A percentile compares a stretch with the other conserved stretches of the same genome.
These are phyloP conservation scores for Pythium brachiatum DNA, from an alignment of 352 stramenopile species.

Conservation along the genomic window DNA sequence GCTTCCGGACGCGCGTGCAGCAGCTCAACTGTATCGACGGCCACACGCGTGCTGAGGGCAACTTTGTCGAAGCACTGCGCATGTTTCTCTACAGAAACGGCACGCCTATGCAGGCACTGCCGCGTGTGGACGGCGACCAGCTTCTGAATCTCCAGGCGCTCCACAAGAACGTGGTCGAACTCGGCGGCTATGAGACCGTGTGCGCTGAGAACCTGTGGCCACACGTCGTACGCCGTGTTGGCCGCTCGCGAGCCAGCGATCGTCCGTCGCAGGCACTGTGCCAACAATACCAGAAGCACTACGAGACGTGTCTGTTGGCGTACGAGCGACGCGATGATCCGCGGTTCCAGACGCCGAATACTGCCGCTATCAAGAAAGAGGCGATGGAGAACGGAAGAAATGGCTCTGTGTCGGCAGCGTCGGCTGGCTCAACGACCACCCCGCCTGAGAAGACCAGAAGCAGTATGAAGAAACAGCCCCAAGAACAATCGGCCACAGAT, in stretches of 20 bases:
- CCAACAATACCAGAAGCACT: conserved; percentile 47
- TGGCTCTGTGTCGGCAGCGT: background rate
- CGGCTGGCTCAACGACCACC: conserved; percentile 31
- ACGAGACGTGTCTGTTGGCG: conserved; percentile 45
- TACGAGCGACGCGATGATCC: conserved; percentile 46
- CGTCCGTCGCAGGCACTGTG: conserved; percentile 50
- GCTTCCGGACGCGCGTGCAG: conserved; percentile 96
- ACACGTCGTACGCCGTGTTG: conserved; percentile 61
- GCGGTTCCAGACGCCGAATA: conserved; percentile 31
- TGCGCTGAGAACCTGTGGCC: conserved; percentile 37
- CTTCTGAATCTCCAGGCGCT: conserved; percentile 67
- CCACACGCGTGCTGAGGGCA: conserved; percentile 70
- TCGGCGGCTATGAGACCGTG: conserved; percentile 53
- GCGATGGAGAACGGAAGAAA: conserved; percentile 5
- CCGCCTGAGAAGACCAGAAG: conserved; percentile 47
- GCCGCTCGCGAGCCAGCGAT: conserved; percentile 46
- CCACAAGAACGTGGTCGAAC: conserved; percentile 57
- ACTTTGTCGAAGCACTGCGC: conserved; percentile 76
- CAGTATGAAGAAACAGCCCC: conserved; percentile 42
- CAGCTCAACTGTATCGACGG: conserved; percentile 91
- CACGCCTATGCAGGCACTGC: conserved; percentile 75
- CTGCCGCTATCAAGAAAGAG: conserved; percentile 18
- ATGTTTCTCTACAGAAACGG: conserved; percentile 82
- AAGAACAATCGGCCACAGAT: background rate
- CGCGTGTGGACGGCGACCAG: conserved; percentile 59